Evolutionary conservation across 2,329 filamentous ascomycete species (phyloP).

Genomic region (Hypoxylon sp.): DNA sequence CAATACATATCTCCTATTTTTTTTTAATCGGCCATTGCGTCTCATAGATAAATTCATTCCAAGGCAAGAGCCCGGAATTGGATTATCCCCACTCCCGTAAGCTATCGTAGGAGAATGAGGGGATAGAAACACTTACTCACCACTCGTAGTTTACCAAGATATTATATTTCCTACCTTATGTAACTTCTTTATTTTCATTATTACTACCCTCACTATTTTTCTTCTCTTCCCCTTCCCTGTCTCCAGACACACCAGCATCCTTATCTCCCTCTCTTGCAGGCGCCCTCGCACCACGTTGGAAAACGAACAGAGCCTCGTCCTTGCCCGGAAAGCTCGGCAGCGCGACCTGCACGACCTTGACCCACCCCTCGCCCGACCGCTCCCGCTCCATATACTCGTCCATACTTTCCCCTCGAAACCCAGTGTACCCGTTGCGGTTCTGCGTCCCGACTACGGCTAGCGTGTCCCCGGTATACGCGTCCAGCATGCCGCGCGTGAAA

Average conservation of each 20-base stretch:
- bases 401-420: slow-evolving; percentile 72
- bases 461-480: slow-evolving; percentile 72
- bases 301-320: slow-evolving; percentile 80
- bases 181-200: slow-evolving; percentile 21
- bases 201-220: slow-evolving; percentile 4
- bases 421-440: slow-evolving; percentile 80
- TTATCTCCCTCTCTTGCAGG: slow-evolving; percentile 25
- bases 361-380: slow-evolving; percentile 67
- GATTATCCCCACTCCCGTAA: neutral
- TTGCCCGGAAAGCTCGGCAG: slow-evolving; percentile 82
- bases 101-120: neutral
- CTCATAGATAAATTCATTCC: neutral
- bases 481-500: slow-evolving; percentile 74
- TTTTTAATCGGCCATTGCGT: neutral
- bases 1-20: neutral
- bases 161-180: neutral
- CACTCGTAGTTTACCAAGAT: neutral
- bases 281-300: slow-evolving; percentile 63
- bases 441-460: slow-evolving; percentile 81
- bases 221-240: neutral
- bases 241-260: neutral
- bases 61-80: neutral
- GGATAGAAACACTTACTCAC: neutral
- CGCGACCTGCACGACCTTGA: slow-evolving; percentile 72
- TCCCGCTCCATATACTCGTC: slow-evolving; percentile 73